phyloP scores from a whole-genome alignment of 1,284 basidiomycete species.

The Sporisorium scitamineum region DNA sequence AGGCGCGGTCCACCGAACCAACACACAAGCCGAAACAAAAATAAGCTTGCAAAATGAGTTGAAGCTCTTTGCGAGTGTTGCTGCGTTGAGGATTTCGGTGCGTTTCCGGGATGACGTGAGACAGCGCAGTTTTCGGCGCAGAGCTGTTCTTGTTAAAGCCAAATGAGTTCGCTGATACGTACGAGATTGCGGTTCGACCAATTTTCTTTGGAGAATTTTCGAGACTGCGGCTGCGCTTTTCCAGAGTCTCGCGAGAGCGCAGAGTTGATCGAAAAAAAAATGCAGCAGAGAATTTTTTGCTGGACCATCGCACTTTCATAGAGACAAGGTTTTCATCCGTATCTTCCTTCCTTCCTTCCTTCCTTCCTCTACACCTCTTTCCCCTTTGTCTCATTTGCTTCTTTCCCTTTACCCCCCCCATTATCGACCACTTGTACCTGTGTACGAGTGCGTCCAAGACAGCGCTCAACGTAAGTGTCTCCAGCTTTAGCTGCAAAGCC shows the following conservation, averaged over 20 bases:
- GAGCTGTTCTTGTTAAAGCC: too few species aligned
- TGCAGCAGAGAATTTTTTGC: slow-evolving; percentile 20
- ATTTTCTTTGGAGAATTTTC: slow-evolving; percentile 2
- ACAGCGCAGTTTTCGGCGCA: not conserved
- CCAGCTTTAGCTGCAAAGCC: not conserved
- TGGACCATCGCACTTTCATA: slow-evolving; percentile 11
- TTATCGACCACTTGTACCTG: slow-evolving; percentile 37
- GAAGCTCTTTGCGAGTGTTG: not conserved
- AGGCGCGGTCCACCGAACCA: not conserved
- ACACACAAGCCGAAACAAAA: not conserved
- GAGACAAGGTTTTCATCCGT: not conserved
- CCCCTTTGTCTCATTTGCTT: not conserved
- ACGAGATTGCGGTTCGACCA: slow-evolving; percentile 11
- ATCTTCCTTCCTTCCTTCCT: not conserved
- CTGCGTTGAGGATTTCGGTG: slow-evolving; percentile 12
- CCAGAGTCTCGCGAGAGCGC: not conserved
- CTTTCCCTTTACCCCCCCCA: slow-evolving; percentile 3
- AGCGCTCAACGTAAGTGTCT: slow-evolving; percentile 36
- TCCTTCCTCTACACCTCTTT: not conserved
- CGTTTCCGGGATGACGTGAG: slow-evolving; percentile 31
- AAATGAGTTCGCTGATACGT: slow-evolving; percentile 5
- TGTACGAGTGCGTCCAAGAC: slow-evolving; percentile 37
- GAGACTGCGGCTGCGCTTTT: slow-evolving; percentile 23
- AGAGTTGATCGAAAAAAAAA: slow-evolving; percentile 12
- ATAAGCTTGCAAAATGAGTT: not conserved